phyloP scores from a whole-genome alignment of 306 rosid genomes.

The Citrullus mucosospermus region DNA sequence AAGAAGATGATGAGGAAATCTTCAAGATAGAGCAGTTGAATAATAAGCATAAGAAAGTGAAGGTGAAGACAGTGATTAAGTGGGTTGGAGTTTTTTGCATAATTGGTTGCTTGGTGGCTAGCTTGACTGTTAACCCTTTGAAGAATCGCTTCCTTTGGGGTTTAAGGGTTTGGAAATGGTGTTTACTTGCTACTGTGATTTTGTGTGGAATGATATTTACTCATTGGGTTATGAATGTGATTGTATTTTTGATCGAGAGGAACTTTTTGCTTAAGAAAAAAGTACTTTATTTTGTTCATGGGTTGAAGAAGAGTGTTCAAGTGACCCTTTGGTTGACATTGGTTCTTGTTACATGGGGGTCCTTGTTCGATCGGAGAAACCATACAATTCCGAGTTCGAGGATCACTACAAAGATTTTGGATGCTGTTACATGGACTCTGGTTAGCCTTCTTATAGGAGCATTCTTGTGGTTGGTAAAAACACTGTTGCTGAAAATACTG shows the following conservation, averaged over 20 bases:
- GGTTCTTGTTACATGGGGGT: constrained; percentile 59
- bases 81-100: constrained; percentile 34
- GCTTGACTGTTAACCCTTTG: constrained; percentile 31
- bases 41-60: constrained; percentile 33
- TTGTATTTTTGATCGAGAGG: constrained; percentile 70
- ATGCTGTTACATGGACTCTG: constrained; percentile 56
- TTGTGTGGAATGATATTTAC: constrained; percentile 71
- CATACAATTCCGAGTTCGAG: constrained; percentile 31
- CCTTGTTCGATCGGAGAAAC: constrained; percentile 41
- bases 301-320: constrained; percentile 65
- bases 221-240: constrained; percentile 55
- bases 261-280: constrained; percentile 73
- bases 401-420: constrained; percentile 26
- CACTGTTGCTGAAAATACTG: constrained; percentile 44
- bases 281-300: constrained; percentile 88
- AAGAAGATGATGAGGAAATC: constrained; percentile 56
- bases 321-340: constrained; percentile 58
- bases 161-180: constrained; percentile 76
- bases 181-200: constrained; percentile 54
- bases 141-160: constrained; percentile 29
- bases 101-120: constrained; percentile 33
- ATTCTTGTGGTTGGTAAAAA: constrained; percentile 61
- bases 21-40: constrained; percentile 42
- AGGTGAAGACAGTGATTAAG: constrained; percentile 29
- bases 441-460: constrained; percentile 61